A percentile compares a stretch with the other conserved stretches of the same genome.
These are phyloP conservation scores for Theileria luwenshuni DNA, from an alignment of 169 alveolate species.

Conservation along the genomic window DNA sequence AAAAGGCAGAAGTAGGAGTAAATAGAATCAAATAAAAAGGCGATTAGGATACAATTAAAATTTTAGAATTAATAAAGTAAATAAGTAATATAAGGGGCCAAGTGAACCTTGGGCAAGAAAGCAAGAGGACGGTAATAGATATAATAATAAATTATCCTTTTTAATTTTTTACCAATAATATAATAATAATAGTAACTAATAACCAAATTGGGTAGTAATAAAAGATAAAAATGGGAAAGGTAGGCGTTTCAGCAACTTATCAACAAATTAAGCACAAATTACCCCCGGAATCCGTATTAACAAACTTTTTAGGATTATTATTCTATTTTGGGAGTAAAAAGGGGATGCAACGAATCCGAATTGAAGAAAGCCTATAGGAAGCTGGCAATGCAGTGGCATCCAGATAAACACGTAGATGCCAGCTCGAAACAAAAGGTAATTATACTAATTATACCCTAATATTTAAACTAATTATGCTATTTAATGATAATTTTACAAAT, in stretches of 20 bases:
- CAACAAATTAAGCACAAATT: too few relatives aligned
- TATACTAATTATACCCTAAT: not conserved
- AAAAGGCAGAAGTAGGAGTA: too few relatives aligned
- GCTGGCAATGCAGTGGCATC: constrained; percentile 91
- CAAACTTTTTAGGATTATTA: constrained; percentile 74
- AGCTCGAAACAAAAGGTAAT: constrained; percentile 63
- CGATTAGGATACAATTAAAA: too few relatives aligned
- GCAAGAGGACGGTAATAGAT: too few relatives aligned
- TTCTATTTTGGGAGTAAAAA: constrained; percentile 75
- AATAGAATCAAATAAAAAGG: too few relatives aligned
- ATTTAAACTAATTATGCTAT: not conserved
- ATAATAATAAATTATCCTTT: too few relatives aligned
- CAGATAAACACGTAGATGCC: constrained; percentile 95
- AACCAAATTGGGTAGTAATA: too few relatives aligned
- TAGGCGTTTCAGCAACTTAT: not conserved
- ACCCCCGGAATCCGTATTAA: too few relatives aligned
- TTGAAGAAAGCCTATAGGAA: constrained; percentile 91
- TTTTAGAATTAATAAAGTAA: too few relatives aligned
- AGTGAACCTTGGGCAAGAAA: too few relatives aligned
- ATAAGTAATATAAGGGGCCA: too few relatives aligned
- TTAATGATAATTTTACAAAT: not conserved
- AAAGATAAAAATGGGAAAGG: constrained; percentile 71
- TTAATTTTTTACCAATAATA: not conserved
- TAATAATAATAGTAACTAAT: not conserved
- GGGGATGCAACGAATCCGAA: constrained; percentile 82